phyloP scores from a whole-genome alignment of 495 filamentous ascomycete species.

The Penicillium paradoxum region DNA sequence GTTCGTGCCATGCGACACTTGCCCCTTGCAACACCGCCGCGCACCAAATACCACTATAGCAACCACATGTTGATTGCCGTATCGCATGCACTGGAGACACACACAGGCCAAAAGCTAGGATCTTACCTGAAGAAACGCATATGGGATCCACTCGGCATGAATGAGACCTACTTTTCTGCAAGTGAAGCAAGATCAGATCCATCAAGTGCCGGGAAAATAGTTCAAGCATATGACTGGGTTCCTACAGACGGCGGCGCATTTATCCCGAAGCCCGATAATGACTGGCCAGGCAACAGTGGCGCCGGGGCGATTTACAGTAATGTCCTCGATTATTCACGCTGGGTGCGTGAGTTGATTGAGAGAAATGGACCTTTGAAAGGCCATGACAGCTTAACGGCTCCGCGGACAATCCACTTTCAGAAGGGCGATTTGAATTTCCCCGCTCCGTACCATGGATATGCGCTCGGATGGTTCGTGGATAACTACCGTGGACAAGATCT shows the following conservation, averaged over 20 bases:
- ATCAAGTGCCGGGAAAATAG: constrained; percentile 1
- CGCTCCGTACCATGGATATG: constrained; percentile 28
- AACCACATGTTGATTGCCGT: constrained; percentile 48
- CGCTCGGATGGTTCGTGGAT: constrained; percentile 41
- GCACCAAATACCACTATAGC: constrained; percentile 43
- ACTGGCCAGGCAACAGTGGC: constrained; percentile 36
- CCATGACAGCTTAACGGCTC: constrained; percentile 33
- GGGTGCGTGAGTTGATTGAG: constrained; percentile 38
- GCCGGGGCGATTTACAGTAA: constrained; percentile 47
- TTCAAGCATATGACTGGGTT: constrained; percentile 19
- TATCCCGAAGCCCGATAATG: constrained; percentile 8
- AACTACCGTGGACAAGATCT: constrained; percentile 40
- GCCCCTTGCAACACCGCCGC: constrained; percentile 30
- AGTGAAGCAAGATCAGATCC: constrained; percentile 11
- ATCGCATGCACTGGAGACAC: constrained; percentile 37
- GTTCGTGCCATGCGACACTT: constrained; percentile 36
- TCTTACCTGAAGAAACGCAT: constrained; percentile 35
- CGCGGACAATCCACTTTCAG: constrained; percentile 26
- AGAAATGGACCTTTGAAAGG: constrained; percentile 29
- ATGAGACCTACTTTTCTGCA: constrained; percentile 28
- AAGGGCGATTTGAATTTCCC: constrained; percentile 12
- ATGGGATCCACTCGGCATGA: constrained; percentile 50
- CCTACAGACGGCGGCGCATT: constrained; percentile 8
- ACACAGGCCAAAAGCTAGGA: constrained; percentile 37
- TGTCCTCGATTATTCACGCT: constrained; percentile 49